phyloP scores from a whole-genome alignment of 2,329 filamentous ascomycete species.

The Hypoxylon sp. region DNA sequence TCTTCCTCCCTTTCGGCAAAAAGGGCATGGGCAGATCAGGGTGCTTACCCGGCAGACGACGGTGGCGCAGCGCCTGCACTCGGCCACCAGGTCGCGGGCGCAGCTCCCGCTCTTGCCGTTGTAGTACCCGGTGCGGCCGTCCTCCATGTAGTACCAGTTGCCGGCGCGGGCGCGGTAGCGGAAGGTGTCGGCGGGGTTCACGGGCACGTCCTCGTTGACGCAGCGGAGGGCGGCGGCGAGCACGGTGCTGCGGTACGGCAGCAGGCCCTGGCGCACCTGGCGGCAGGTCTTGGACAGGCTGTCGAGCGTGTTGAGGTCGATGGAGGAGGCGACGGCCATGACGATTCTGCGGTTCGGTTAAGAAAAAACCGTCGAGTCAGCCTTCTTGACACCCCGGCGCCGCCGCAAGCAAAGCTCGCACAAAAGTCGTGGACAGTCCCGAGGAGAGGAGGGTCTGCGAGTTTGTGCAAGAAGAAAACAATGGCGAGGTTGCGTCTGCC shows the following conservation, averaged over 20 bases:
- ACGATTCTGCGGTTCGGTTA: conserved; percentile 71
- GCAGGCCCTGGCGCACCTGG: conserved; percentile 76
- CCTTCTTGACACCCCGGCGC: conserved; percentile 19
- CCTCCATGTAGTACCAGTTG: conserved; percentile 68
- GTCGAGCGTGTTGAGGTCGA: conserved; percentile 89
- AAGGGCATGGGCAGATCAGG: too few species aligned
- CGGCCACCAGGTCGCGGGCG: conserved; percentile 85
- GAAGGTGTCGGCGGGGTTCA: conserved; percentile 64
- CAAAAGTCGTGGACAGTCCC: conserved; percentile 20
- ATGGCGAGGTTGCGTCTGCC: conserved; percentile 51
- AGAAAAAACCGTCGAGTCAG: conserved; percentile 33
- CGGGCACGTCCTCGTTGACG: conserved; percentile 69
- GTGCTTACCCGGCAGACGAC: conserved; percentile 82
- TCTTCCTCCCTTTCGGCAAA: too few species aligned
- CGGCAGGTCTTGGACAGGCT: conserved; percentile 83
- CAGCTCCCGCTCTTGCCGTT: conserved; percentile 78
- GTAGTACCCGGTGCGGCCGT: conserved; percentile 53
- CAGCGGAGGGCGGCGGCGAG: conserved; percentile 81
- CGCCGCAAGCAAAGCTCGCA: conserved; percentile 14
- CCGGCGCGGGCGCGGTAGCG: conserved; percentile 65
- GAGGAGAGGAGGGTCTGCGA: conserved; percentile 34
- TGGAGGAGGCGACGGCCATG: conserved; percentile 74
- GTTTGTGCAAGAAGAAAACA: conserved; percentile 25
- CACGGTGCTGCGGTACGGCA: conserved; percentile 79
- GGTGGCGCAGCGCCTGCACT: conserved; percentile 78